Conservation (phyloP, 192 early-diverging fungal genomes). For the Umbelopsis sp. region DNA sequence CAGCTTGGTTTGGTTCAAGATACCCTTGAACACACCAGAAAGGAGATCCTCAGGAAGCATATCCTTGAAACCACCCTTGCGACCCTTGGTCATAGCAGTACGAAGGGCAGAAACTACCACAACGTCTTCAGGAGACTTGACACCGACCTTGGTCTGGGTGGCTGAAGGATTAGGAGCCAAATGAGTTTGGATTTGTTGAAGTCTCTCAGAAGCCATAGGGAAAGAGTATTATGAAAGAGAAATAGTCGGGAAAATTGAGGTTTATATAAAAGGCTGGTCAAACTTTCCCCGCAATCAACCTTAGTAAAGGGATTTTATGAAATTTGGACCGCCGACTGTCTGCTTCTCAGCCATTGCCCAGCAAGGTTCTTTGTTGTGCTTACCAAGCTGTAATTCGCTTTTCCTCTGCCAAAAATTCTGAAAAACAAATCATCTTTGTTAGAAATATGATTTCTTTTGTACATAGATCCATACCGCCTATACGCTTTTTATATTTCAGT, state of each 20-base stretch:
- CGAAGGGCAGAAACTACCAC: slow-evolving; percentile 91
- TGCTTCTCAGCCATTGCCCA: too few relatives aligned
- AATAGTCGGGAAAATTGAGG: not conserved
- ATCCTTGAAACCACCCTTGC: slow-evolving; percentile 93
- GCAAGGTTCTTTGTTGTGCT: too few relatives aligned
- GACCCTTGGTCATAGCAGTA: slow-evolving; percentile 85
- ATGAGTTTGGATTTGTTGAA: slow-evolving; percentile 57
- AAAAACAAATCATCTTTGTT: too few relatives aligned
- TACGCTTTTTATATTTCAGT: too few relatives aligned
- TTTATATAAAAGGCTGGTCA: not conserved
- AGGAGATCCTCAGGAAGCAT: slow-evolving; percentile 76
- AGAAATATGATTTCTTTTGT: too few relatives aligned
- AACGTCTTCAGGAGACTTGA: slow-evolving; percentile 87
- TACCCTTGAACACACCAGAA: slow-evolving; percentile 74
- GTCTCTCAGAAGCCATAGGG: slow-evolving; percentile 54
- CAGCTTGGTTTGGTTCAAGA: slow-evolving; percentile 75
- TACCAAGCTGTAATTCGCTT: too few relatives aligned
- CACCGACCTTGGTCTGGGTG: slow-evolving; percentile 59
- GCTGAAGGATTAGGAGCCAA: slow-evolving; percentile 43
- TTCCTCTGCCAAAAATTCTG: too few relatives aligned
- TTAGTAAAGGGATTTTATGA: slow-evolving; percentile 6
- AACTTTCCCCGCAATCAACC: slow-evolving; percentile 11
- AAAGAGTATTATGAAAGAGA: not conserved
- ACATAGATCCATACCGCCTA: too few relatives aligned
- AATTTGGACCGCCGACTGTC: slow-evolving; percentile 5